Evolutionary conservation across 768 basidiomycete species (phyloP), one percentile per base, ranked within the genome.

Genomic region (Fistulinella prunicolor): DNA sequence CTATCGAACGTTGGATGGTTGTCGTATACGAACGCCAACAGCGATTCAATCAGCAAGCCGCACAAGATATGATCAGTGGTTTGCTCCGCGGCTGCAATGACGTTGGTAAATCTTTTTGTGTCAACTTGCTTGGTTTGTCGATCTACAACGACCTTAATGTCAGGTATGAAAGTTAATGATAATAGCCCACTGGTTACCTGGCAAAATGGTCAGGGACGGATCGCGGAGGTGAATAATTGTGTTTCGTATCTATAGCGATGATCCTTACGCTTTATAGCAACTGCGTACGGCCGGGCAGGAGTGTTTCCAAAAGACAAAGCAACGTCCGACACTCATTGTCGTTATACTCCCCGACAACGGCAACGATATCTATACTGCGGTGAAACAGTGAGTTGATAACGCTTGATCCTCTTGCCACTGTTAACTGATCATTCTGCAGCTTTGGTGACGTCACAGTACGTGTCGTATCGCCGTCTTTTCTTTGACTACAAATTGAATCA

Each of bases 341-440:
- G 77, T 82, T 22, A 63, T 91, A 34, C 72, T 91, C 17, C 89
- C 88, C 0, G 85, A 90, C 51, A 79, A 78, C 2, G 85, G 82
- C 1, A 82, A 85, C 35, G 86, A 91, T 42, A 79, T 89, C 9
- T 91, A 91, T 56, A 82, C 77, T 2, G 79, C 81, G 17, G 78
- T 90, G 21, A 91, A 91, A 68, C 83, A 89, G 88, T 91, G 58
- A 52, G 82, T 74, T 46, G 17, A 39, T 24, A 44, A 21, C 2
- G 17, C 17, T 22, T n/a, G 42, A 16, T 34, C 39, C 24, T 36
- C 47, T 4, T 24, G 16, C 37, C 22, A 37, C 19, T 17, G 43
- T 23, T 46, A 10, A 53, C 50, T 47, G 23, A 49, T 37, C 17
- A 13, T 12, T 26, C 49, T 60, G 32, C 47, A 90, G 88, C 58